Conservation (phyloP, 176 grass and related monocot species). For the Neostapfia colusana region DNA sequence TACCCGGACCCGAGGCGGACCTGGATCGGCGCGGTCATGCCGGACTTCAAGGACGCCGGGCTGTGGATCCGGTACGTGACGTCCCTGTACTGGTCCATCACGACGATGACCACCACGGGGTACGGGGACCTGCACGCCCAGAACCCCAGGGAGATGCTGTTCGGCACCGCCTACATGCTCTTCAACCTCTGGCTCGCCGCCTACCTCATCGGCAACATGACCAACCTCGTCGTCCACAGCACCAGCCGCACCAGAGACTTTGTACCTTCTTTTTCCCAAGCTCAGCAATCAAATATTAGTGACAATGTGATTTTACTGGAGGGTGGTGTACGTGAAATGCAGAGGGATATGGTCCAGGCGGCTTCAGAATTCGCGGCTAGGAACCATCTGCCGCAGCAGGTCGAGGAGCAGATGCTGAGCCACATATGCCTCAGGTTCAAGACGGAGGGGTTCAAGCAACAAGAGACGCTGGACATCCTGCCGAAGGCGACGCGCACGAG, state of each 20-base stretch:
- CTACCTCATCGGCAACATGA: conserved; percentile 98
- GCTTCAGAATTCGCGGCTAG: conserved; percentile 70
- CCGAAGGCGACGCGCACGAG: conserved; percentile 73
- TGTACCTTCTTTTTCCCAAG: conserved; percentile 37
- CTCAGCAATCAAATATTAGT: neutral
- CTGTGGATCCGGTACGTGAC: conserved; percentile 84
- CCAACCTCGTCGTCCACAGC: conserved; percentile 97
- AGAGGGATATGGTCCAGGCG: conserved; percentile 80
- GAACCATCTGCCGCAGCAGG: conserved; percentile 69
- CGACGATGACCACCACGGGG: conserved; percentile 87
- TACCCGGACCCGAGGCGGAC: conserved; percentile 76
- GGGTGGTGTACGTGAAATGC: conserved; percentile 4
- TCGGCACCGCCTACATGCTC: conserved; percentile 86
- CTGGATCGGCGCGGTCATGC: conserved; percentile 85
- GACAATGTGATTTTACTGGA: neutral
- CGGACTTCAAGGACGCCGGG: conserved; percentile 73
- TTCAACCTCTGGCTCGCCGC: conserved; percentile 90
- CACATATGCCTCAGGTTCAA: conserved; percentile 88
- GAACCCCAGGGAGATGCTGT: conserved; percentile 87
- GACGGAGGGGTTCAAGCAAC: conserved; percentile 76
- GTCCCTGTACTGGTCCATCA: conserved; percentile 93
- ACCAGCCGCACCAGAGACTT: conserved; percentile 94
- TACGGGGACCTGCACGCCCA: conserved; percentile 96
- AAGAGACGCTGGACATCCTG: conserved; percentile 68
- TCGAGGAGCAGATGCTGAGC: conserved; percentile 82